These are phyloP conservation scores for Marsdenia floribunda DNA, from an alignment of 257 asterid species.

Conservation along the genomic window DNA sequence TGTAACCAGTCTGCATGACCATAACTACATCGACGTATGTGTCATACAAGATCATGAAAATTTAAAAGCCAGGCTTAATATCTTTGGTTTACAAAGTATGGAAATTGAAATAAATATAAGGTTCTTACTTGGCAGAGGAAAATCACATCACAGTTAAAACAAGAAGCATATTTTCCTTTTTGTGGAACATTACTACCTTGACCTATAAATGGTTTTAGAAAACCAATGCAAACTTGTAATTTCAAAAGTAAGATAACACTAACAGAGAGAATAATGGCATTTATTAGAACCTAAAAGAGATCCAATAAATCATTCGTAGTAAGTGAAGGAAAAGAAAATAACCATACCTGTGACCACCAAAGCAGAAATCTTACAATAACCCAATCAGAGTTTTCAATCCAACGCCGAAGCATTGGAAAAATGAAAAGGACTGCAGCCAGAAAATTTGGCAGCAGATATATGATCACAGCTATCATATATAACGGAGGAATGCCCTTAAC, in stretches of 20 bases:
- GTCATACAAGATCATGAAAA: not conserved
- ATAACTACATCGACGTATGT: not conserved
- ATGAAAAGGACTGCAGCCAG: slow-evolving; percentile 64
- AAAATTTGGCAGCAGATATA: slow-evolving; percentile 79
- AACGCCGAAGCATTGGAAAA: slow-evolving; percentile 91
- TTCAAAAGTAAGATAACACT: not conserved
- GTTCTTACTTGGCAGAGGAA: not conserved
- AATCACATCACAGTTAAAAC: not conserved
- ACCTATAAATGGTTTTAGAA: not conserved
- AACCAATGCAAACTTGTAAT: not conserved
- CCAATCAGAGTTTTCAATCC: slow-evolving; percentile 97
- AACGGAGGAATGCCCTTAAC: slow-evolving; percentile 84
- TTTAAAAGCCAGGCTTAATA: not conserved
- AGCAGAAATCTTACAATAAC: slow-evolving; percentile 75
- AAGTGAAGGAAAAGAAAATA: slow-evolving; percentile 18
- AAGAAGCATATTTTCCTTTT: not conserved
- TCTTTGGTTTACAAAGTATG: not conserved
- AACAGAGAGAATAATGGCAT: not conserved
- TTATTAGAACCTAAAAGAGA: not conserved
- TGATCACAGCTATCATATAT: slow-evolving; percentile 65
- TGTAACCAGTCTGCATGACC: not conserved
- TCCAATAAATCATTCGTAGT: not conserved
- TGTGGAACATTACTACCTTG: not conserved
- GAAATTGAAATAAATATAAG: not conserved
- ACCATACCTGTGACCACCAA: slow-evolving; percentile 97